A percentile compares a stretch with the other conserved stretches of the same genome.
Conservation (phyloP, 306 rosid genomes). For the Astragalus membranaceus region DNA sequence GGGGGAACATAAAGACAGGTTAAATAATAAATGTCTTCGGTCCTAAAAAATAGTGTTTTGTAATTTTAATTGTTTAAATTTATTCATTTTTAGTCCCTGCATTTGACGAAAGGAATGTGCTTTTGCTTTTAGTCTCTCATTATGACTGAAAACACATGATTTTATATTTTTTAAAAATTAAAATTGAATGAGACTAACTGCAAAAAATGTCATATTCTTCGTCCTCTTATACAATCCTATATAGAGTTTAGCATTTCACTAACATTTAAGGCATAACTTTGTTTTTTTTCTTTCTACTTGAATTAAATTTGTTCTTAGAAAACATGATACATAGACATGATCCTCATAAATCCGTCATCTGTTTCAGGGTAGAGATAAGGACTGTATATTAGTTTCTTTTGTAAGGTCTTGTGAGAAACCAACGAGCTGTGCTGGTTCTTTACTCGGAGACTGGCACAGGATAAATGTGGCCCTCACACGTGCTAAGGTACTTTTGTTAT, state of each 20-base stretch:
- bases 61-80: neutral
- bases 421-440: slow-evolving; percentile 52
- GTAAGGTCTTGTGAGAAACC: slow-evolving; percentile 83
- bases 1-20: neutral
- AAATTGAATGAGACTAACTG: neutral
- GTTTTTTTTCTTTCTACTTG: neutral
- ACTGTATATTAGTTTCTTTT: slow-evolving; percentile 81
- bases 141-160: neutral
- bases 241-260: neutral
- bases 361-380: slow-evolving; percentile 90
- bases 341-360: neutral
- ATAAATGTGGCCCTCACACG: slow-evolving; percentile 92
- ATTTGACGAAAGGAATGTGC: neutral
- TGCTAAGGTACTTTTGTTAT: slow-evolving; percentile 54
- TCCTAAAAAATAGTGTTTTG: neutral
- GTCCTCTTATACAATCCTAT: neutral
- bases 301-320: neutral
- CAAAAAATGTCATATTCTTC: neutral
- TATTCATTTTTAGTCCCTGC: neutral
- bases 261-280: neutral
- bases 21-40: neutral
- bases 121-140: neutral
- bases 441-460: slow-evolving; percentile 97
- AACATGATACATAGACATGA: neutral
- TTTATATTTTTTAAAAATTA: too few species aligned